phyloP scores from a whole-genome alignment of 2,329 filamentous ascomycete genomes.

The Cordyceps sp. region DNA sequence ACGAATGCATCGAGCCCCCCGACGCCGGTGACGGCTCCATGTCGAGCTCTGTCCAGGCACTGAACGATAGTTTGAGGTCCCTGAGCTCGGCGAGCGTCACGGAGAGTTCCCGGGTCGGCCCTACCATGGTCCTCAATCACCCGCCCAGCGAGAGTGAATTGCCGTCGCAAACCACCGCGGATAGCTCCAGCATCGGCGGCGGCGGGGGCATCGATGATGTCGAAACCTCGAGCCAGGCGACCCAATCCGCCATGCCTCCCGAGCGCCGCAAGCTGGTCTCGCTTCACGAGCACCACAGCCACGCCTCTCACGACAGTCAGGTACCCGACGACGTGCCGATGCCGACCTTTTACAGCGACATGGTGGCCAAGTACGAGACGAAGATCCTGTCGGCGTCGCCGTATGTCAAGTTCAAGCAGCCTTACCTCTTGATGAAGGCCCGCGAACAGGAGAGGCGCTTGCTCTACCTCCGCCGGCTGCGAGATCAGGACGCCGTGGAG shows the following conservation, averaged over 20 bases:
- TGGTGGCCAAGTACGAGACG: slow-evolving; percentile 84
- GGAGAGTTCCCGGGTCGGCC: slow-evolving; percentile 12
- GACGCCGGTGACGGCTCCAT: slow-evolving; percentile 31
- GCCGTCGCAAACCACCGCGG: slow-evolving; percentile 15
- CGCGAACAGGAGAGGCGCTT: slow-evolving; percentile 79
- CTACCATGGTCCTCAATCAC: slow-evolving; percentile 16
- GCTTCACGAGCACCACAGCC: slow-evolving; percentile 26
- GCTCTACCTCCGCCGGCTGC: slow-evolving; percentile 63
- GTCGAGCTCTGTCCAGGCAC: slow-evolving; percentile 21
- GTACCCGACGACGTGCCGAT: slow-evolving; percentile 66
- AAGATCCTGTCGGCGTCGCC: slow-evolving; percentile 90
- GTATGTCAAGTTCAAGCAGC: slow-evolving; percentile 88
- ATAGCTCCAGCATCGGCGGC: slow-evolving; percentile 10
- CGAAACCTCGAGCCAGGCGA: slow-evolving; percentile 9
- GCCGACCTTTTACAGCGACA: slow-evolving; percentile 86
- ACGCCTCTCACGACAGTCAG: slow-evolving; percentile 32
- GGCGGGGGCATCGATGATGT: slow-evolving; percentile 11
- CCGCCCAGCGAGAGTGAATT: slow-evolving; percentile 20
- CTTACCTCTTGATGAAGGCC: slow-evolving; percentile 81
- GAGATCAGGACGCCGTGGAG: slow-evolving; percentile 54
- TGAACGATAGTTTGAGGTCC: slow-evolving; percentile 22
- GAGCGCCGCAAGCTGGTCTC: slow-evolving; percentile 14
- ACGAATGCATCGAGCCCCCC: slow-evolving; percentile 79
- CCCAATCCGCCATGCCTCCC: slow-evolving; percentile 4
- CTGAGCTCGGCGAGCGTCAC: slow-evolving; percentile 12